A percentile compares a stretch with the other conserved stretches of the same genome.
Conservation (phyloP, 1,284 basidiomycete species). For the Boletus mariae region DNA sequence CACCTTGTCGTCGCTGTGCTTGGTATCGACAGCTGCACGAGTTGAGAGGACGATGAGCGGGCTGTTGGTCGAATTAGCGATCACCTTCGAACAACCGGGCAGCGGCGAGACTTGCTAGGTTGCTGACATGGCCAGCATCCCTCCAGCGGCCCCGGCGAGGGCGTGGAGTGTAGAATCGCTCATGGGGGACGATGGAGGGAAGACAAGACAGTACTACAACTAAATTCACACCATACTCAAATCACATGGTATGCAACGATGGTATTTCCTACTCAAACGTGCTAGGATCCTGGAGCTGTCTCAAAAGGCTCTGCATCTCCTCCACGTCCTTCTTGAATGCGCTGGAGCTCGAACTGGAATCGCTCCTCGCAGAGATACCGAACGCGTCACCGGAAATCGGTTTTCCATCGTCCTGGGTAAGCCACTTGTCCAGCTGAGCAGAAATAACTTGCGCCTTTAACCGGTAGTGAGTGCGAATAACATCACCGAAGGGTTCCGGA, state of each 20-base stretch:
- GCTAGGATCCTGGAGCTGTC: slow-evolving; percentile 37
- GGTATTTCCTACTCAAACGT: slow-evolving; percentile 12
- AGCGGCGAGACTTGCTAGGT: slow-evolving; percentile 62
- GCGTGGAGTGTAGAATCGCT: slow-evolving; percentile 89
- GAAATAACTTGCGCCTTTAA: slow-evolving; percentile 71
- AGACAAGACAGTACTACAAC: background rate
- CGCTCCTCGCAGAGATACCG: slow-evolving; percentile 31
- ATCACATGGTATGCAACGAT: slow-evolving; percentile 9
- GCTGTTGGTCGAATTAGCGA: slow-evolving; percentile 40
- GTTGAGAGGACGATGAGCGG: slow-evolving; percentile 93
- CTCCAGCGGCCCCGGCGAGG: slow-evolving; percentile 86
- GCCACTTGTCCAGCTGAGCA: slow-evolving; percentile 78
- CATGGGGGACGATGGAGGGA: slow-evolving; percentile 35
- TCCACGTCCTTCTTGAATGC: slow-evolving; percentile 64
- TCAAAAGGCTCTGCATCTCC: slow-evolving; percentile 59
- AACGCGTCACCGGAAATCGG: slow-evolving; percentile 54
- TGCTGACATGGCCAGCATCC: slow-evolving; percentile 83
- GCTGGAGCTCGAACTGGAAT: slow-evolving; percentile 46
- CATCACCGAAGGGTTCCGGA: slow-evolving; percentile 76
- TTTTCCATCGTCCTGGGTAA: slow-evolving; percentile 67
- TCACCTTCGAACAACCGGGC: background rate
- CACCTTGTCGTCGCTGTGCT: slow-evolving; percentile 66
- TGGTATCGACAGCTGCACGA: slow-evolving; percentile 87
- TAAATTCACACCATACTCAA: background rate
- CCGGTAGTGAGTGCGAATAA: slow-evolving; percentile 87